phyloP scores from a whole-genome alignment of 2,329 filamentous ascomycete genomes.

The Triangularia verruculosa region DNA sequence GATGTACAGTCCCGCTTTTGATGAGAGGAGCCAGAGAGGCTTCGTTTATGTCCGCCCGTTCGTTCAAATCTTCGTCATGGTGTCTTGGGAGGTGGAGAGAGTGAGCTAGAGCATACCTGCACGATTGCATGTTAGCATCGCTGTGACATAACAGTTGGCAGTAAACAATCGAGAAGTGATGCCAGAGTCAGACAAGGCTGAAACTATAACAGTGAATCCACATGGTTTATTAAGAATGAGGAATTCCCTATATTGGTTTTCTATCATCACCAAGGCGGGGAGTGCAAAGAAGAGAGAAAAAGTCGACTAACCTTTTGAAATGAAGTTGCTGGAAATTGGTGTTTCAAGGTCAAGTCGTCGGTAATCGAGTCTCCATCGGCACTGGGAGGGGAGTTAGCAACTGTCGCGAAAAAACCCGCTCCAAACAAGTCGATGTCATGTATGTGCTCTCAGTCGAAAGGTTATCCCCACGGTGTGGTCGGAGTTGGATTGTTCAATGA shows the following conservation, averaged over 20 bases:
- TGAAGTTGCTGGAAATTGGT: not conserved
- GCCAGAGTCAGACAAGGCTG: conserved; percentile 65
- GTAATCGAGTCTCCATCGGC: conserved; percentile 12
- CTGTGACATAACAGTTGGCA: conserved; percentile 19
- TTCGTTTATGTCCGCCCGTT: conserved; percentile 68
- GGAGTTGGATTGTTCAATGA: conserved; percentile 62
- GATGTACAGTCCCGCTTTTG: conserved; percentile 61
- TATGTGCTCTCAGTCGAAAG: conserved; percentile 52
- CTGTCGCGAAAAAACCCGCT: conserved; percentile 5
- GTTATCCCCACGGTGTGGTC: conserved; percentile 56
- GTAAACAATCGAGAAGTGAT: conserved; percentile 26
- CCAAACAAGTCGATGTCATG: conserved; percentile 19
- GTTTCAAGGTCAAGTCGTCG: not conserved
- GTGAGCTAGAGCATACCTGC: conserved; percentile 42
- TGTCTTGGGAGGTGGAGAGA: conserved; percentile 28
- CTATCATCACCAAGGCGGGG: conserved; percentile 54
- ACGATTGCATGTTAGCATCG: conserved; percentile 38
- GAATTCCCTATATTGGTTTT: conserved; percentile 61
- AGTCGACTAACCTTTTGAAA: conserved; percentile 47
- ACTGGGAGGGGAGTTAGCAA: conserved; percentile 25
- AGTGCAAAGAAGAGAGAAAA: conserved; percentile 13
- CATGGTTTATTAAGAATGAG: conserved; percentile 65
- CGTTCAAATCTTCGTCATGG: conserved; percentile 65
- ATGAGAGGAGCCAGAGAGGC: conserved; percentile 42
- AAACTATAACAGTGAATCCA: conserved; percentile 57